Conservation (phyloP, 805 yeast genomes). For the Candida parachauliodes region DNA sequence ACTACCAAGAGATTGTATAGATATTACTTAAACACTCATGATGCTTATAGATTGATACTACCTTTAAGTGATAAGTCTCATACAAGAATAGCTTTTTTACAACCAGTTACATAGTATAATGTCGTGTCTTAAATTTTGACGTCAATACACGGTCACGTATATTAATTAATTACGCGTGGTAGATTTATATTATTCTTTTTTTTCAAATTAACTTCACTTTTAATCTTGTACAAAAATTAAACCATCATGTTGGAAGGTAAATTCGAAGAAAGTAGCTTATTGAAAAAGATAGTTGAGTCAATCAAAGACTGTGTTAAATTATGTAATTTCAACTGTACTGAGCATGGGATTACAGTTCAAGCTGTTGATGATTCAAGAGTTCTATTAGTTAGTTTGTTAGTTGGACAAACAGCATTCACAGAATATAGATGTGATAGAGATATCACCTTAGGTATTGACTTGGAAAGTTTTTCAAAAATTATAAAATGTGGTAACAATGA, state of each 20-base stretch:
- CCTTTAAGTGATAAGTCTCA: constrained; percentile 61
- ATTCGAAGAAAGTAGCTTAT: constrained; percentile 85
- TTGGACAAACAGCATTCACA: constrained; percentile 83
- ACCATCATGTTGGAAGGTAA: constrained; percentile 88
- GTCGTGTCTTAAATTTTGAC: background rate
- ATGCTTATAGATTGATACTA: constrained; percentile 81
- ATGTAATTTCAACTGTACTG: constrained; percentile 97
- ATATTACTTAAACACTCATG: constrained; percentile 88
- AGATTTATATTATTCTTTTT: constrained; percentile 1
- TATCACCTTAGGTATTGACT: constrained; percentile 85
- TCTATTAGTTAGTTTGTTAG: constrained; percentile 78
- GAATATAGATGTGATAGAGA: constrained; percentile 95
- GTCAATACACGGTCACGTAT: background rate
- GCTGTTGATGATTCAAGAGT: constrained; percentile 98
- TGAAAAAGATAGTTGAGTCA: constrained; percentile 90
- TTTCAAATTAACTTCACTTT: too few species aligned
- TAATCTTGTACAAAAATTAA: too few species aligned
- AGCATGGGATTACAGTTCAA: constrained; percentile 90
- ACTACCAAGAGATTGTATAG: constrained; percentile 73
- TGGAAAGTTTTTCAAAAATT: constrained; percentile 82
- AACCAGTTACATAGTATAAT: too few species aligned
- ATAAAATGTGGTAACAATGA: constrained; percentile 88
- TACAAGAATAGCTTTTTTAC: constrained; percentile 51
- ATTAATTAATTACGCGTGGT: background rate
- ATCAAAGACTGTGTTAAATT: constrained; percentile 91